phyloP scores from a whole-genome alignment of 176 grass and related monocot species.

The Hordeum vulgare region DNA sequence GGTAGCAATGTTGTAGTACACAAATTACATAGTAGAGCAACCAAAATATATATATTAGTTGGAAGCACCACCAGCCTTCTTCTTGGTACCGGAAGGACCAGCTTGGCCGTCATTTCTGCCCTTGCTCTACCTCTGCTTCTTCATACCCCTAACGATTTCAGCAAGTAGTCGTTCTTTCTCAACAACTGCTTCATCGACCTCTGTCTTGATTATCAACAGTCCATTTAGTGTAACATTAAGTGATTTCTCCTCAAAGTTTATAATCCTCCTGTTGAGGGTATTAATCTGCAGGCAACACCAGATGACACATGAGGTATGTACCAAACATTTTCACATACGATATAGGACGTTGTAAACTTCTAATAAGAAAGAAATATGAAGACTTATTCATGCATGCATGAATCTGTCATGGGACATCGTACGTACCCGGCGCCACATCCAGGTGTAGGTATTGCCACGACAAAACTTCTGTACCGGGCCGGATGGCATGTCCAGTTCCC shows the following conservation, averaged over 20 bases:
- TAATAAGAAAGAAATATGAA: neutral
- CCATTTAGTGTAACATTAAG: neutral
- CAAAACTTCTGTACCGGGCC: neutral
- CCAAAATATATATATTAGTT: neutral
- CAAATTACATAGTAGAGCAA: neutral
- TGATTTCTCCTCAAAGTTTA: neutral
- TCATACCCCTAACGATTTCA: neutral
- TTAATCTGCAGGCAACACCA: neutral
- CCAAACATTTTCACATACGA: neutral
- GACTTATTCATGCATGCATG: neutral
- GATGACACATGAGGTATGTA: neutral
- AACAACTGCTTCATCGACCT: neutral
- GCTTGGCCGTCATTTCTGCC: neutral
- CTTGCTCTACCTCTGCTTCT: neutral
- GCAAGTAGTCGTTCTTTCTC: neutral
- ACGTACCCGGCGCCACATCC: neutral
- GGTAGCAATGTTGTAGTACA: neutral
- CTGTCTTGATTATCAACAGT: neutral
- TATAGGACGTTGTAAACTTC: neutral
- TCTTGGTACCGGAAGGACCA: neutral
- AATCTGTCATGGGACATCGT: neutral
- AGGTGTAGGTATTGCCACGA: neutral
- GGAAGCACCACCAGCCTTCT: neutral
- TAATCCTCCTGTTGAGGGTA: neutral
- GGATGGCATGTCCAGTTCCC: neutral